A percentile compares a stretch with the other conserved stretches of the same genome.
These are phyloP conservation scores for Fusarium sp. DNA, from an alignment of 2,329 filamentous ascomycete genomes.

Conservation along the genomic window DNA sequence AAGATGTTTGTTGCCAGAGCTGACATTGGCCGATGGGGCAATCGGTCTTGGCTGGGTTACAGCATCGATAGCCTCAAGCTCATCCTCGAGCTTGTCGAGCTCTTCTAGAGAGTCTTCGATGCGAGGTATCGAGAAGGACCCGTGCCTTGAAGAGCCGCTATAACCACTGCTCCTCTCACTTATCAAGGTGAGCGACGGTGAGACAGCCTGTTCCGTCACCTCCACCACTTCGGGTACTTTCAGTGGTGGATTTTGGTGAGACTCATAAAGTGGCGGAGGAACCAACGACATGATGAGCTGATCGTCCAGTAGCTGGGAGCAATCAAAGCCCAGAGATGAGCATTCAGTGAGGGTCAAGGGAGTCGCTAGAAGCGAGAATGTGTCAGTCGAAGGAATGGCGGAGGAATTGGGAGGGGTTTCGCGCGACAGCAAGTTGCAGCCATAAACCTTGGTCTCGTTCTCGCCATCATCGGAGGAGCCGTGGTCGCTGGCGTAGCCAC, in stretches of 20 bases:
- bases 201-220: slow-evolving; percentile 47
- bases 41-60: slow-evolving; percentile 50
- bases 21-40: slow-evolving; percentile 40
- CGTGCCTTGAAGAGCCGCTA: slow-evolving; percentile 45
- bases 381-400: slow-evolving; percentile 45
- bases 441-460: slow-evolving; percentile 52
- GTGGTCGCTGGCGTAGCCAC: slow-evolving; percentile 35
- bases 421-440: slow-evolving; percentile 63
- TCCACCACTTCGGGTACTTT: slow-evolving; percentile 46
- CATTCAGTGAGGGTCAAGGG: slow-evolving; percentile 48
- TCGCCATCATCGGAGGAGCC: slow-evolving; percentile 20
- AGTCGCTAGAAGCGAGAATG: slow-evolving; percentile 61
- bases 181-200: slow-evolving; percentile 46
- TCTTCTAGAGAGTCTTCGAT: slow-evolving; percentile 74
- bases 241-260: slow-evolving; percentile 34
- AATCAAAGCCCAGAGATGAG: slow-evolving; percentile 26
- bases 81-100: slow-evolving; percentile 70
- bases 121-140: slow-evolving; percentile 54
- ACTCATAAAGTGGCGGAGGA: slow-evolving; percentile 40
- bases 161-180: slow-evolving; percentile 49
- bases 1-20: slow-evolving; percentile 18
- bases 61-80: slow-evolving; percentile 65
- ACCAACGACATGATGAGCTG: slow-evolving; percentile 38
- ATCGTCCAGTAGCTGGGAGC: slow-evolving; percentile 16
- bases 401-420: slow-evolving; percentile 37